Evolutionary conservation across 2,329 filamentous ascomycete species (phyloP), one percentile per base, ranked within the genome.

Genomic region (Alternaria rosae): DNA sequence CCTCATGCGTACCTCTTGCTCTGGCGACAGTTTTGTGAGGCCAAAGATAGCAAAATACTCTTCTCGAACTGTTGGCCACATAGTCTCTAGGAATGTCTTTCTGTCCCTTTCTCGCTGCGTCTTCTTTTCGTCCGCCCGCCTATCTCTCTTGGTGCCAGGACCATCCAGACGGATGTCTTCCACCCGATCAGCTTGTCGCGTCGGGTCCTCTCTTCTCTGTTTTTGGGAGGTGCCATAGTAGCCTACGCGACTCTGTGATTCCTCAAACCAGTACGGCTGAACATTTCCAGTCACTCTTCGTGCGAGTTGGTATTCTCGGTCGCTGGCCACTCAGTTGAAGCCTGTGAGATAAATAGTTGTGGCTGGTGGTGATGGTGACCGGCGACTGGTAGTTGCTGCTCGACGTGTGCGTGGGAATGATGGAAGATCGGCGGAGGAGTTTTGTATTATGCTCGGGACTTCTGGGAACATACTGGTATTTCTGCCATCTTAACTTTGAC

Each of bases 221-320:
- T n/a, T 17, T 11, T n/a, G 15, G 11, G 35, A 17, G 5, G 35
- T 15, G 35, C n/a, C 47, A 15, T 32, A 21, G 20, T 32, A 30
- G 20, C n/a, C 47, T 15, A 28, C 47, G 1, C 17, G 17, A n/a
- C 3, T 21, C 5, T 20, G 10, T 2, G 28, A 12, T 21, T 52
- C 53, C 7, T 57, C 45, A 11, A 61, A 61, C 53, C 58, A 61
- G 15, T 61, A 61, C 5, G 57, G 57, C 11, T 44, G 30, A 1
- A n/a, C 3, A 5, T 47, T 35, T 15, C 44, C 52, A 1, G 57
- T 60, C 2, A 13, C 43, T 12, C 15, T 32, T 20, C 23, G 20
- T 26, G 57, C 57, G n/a, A 25, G 20, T 1, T 9, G 1, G 12
- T 60, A 60, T 3, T 60, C 57, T 4, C 6, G 25, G n/a, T 60